Base-by-base conservation (phyloP, 768 basidiomycete genomes). In the Lentinula raphanica region DNA sequence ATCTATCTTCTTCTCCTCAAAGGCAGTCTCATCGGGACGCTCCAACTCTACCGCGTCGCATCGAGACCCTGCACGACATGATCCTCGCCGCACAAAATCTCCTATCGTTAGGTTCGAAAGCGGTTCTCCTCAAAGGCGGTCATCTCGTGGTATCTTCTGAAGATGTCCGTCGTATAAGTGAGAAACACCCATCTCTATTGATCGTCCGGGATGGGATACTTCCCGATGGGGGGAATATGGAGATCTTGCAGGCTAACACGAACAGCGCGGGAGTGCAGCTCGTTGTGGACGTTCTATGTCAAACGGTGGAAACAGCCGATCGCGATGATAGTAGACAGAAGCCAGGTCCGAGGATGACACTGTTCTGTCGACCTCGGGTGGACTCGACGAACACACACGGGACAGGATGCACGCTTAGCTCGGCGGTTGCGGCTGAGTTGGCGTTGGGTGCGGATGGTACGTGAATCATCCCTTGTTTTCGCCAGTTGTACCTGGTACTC, bases 401-500 rank as follows among this genome's bases (percentile, higher is more conserved):
- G 1, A 97, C 94, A 0, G 94, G 94, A 1, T 97, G 94, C 68
- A 97, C 94, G 0, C 75, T 97, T n/a, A 87, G 86, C 46, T 86
- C 94, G 0, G 90, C 92, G 0, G 79, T 96, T 17, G 86, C 87
- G 2, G 85, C 84, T 56, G 76, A 77, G 5, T 73, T 94, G 15
- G 87, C 82, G 2, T 74, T 73, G 45, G 85, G 83, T 58, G 62
- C 60, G 8, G 50, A 61, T n/a, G 59, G 76, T 79, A 51, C 66
- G 80, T 78, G 9, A 61, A 27, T 19, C 28, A 25, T 25, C 8
- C 1, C 35, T 54, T 32, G 15, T 54, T 7, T 27, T 54, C 51
- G n/a, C n/a, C n/a, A n/a, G n/a, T n/a, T n/a, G 13, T 35, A 13
- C 32, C 1, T 35, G 32, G 32, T 35, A 35, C 32, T 35, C 32